Evolutionary conservation across 192 early-diverging fungal genomes (phyloP).

Genomic region (Coemansia sp.): DNA sequence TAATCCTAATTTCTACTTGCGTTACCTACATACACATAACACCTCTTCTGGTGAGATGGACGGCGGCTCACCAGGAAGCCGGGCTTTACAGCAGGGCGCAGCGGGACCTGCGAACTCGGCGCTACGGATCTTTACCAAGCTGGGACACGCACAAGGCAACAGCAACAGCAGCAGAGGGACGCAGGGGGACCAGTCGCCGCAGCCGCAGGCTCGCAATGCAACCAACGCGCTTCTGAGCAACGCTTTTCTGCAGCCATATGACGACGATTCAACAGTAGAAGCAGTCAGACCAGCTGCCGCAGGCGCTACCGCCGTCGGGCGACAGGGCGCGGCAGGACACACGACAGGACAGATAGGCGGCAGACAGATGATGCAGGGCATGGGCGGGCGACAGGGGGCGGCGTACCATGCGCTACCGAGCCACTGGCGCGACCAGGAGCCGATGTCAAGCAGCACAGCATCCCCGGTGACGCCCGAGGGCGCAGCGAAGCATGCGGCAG

Average conservation of each 20-base stretch:
- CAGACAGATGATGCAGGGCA: constrained; percentile 19
- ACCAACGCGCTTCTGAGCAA: constrained; percentile 32
- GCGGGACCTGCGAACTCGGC: constrained; percentile 31
- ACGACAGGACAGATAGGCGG: constrained; percentile 1
- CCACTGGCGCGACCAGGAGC: constrained; percentile 54
- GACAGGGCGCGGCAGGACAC: background rate
- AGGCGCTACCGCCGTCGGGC: background rate
- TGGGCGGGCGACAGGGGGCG: constrained; percentile 27
- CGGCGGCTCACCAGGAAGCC: constrained; percentile 25
- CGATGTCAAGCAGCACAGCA: constrained; percentile 42
- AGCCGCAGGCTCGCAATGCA: constrained; percentile 11
- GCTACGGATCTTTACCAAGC: constrained; percentile 47
- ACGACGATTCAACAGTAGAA: constrained; percentile 7
- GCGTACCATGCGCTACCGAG: constrained; percentile 53
- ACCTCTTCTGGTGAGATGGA: constrained; percentile 23
- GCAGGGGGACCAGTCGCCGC: constrained; percentile 23
- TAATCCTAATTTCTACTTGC: background rate
- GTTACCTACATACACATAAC: background rate
- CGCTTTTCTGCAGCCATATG: constrained; percentile 26
- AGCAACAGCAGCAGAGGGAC: constrained; percentile 14
- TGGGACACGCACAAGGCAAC: constrained; percentile 5
- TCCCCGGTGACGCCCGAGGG: constrained; percentile 52
- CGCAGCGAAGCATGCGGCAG: constrained; percentile 12
- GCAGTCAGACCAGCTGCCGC: too few species aligned
- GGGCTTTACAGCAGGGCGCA: constrained; percentile 20